A percentile compares a stretch with the other conserved stretches of the same genome.
phyloP scores from a whole-genome alignment of 108 stramenopile genomes.

The Schizochytrium sp. region DNA sequence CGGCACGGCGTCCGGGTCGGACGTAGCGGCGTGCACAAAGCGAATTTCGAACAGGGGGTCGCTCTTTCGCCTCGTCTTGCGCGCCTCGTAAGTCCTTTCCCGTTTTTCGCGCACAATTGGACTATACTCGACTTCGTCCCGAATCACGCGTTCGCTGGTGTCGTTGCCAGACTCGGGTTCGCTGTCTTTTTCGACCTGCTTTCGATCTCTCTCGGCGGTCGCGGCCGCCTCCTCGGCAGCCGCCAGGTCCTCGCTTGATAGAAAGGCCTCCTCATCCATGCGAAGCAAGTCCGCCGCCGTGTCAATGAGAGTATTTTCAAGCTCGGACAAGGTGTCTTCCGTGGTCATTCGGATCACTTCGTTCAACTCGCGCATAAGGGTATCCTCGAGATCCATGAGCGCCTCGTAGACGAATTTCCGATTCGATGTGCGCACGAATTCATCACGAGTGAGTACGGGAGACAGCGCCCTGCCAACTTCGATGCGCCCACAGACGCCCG shows the following conservation, averaged over 20 bases:
- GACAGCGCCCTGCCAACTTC: background rate
- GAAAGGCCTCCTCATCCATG: background rate
- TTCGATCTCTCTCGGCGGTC: background rate
- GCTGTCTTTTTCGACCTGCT: background rate
- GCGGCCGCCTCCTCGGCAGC: background rate
- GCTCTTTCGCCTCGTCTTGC: background rate
- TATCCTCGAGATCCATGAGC: background rate
- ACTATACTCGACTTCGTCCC: background rate
- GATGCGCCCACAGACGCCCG: background rate
- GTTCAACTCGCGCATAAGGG: background rate
- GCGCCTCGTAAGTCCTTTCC: background rate
- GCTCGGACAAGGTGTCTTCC: background rate
- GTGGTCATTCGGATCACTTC: background rate
- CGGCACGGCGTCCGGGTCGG: background rate
- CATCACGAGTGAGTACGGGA: constrained; percentile 5
- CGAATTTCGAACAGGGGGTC: background rate
- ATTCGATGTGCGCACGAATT: background rate
- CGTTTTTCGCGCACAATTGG: background rate
- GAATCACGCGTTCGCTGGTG: background rate
- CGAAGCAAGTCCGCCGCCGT: background rate
- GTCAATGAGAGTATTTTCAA: background rate
- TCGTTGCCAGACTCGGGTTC: background rate
- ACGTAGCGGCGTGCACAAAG: background rate
- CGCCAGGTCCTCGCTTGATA: background rate
- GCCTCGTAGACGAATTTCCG: background rate